Evolutionary conservation across 768 basidiomycete genomes (phyloP).

Genomic region (Tremella yokohamensis): DNA sequence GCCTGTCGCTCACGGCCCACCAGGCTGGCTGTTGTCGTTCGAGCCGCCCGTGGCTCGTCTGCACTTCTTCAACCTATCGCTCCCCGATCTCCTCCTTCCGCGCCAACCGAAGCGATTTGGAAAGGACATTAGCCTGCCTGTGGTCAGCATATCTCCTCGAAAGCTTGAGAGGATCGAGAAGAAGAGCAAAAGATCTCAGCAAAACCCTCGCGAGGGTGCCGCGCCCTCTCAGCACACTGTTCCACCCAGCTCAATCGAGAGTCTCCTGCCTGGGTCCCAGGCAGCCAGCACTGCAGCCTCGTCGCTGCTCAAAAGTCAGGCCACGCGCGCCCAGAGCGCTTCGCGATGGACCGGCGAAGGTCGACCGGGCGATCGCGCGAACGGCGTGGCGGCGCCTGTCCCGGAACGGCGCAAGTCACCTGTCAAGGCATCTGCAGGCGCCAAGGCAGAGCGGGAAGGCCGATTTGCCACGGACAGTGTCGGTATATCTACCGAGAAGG

Average conservation of each 20-base stretch:
- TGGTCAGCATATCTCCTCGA: slow-evolving; percentile 39
- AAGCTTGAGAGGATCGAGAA: slow-evolving; percentile 31
- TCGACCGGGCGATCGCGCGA: background rate
- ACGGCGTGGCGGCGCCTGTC: background rate
- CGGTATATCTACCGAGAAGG: slow-evolving; percentile 6
- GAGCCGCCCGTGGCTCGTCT: slow-evolving; percentile 39
- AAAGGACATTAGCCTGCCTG: slow-evolving; percentile 22
- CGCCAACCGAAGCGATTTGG: slow-evolving; percentile 21
- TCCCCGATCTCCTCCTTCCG: slow-evolving; percentile 46
- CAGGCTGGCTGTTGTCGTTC: slow-evolving; percentile 42
- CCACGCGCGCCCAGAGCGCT: background rate
- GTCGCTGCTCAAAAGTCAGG: background rate
- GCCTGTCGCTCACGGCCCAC: slow-evolving; percentile 13
- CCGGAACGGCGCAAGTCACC: slow-evolving; percentile 14
- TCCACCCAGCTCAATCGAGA: background rate
- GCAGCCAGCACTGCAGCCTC: background rate
- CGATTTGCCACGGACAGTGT: slow-evolving; percentile 23
- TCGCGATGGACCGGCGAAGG: background rate
- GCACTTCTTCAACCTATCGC: slow-evolving; percentile 35
- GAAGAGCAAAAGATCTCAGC: slow-evolving; percentile 33
- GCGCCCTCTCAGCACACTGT: background rate
- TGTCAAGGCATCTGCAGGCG: slow-evolving; percentile 15
- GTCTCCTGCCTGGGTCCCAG: background rate
- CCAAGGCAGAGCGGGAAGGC: slow-evolving; percentile 15
- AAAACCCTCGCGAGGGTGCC: background rate